These are phyloP conservation scores for Zymoseptoria crescenta DNA, from an alignment of 2,329 filamentous ascomycete genomes.

Conservation along the genomic window DNA sequence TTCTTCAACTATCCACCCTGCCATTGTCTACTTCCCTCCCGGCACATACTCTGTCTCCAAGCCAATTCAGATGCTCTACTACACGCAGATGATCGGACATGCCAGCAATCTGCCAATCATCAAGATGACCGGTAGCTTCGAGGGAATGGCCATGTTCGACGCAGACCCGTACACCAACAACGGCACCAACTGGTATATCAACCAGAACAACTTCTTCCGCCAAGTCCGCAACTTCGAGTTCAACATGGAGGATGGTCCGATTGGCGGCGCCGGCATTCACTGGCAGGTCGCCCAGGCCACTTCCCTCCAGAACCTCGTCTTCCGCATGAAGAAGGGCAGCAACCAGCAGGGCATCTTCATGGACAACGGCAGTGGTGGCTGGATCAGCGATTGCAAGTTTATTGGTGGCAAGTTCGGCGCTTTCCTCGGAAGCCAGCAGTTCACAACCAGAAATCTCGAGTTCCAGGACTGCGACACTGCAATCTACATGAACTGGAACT, in stretches of 20 bases:
- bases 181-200: conserved; percentile 44
- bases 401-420: conserved; percentile 53
- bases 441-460: conserved; percentile 44
- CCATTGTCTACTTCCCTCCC: conserved; percentile 83
- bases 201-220: conserved; percentile 50
- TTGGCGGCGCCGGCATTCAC: conserved; percentile 38
- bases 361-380: conserved; percentile 32
- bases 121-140: conserved; percentile 47
- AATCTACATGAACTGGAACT: conserved; percentile 50
- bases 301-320: conserved; percentile 54
- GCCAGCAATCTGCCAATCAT: conserved; percentile 62
- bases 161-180: conserved; percentile 69
- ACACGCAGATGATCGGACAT: conserved; percentile 87
- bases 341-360: conserved; percentile 40
- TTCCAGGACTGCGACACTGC: conserved; percentile 44
- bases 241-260: conserved; percentile 36
- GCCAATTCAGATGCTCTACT: conserved; percentile 80
- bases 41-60: conserved; percentile 76
- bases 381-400: conserved; percentile 53
- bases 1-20: conserved; percentile 74
- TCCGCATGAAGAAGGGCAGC: conserved; percentile 45
- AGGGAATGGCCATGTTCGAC: conserved; percentile 83
- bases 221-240: conserved; percentile 49
- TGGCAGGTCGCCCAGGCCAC: conserved; percentile 52
- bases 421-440: conserved; percentile 59